Conservation (phyloP, 768 basidiomycete genomes). For the Suillus lakei region DNA sequence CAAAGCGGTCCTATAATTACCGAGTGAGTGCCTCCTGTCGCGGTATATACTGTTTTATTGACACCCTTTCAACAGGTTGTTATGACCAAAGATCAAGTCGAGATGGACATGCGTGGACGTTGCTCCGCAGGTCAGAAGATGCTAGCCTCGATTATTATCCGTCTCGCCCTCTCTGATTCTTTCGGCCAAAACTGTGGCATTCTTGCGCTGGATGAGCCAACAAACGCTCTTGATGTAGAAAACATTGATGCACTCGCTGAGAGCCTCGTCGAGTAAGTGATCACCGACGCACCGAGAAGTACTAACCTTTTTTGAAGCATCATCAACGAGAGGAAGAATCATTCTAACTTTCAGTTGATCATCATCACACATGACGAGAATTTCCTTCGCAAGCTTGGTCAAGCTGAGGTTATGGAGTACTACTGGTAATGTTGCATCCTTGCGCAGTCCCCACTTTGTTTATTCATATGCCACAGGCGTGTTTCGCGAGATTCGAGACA, state of each 20-base stretch:
- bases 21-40: conserved; percentile 55
- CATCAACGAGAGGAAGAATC: conserved; percentile 88
- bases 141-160: conserved; percentile 96
- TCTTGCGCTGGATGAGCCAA: conserved; percentile 96
- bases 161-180: conserved; percentile 94
- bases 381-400: conserved; percentile 89
- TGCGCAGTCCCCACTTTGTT: neutral
- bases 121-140: conserved; percentile 99
- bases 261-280: conserved; percentile 86
- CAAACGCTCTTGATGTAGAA: conserved; percentile 94
- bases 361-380: conserved; percentile 98
- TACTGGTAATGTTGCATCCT: conserved; percentile 69
- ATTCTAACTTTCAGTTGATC: conserved; percentile 94
- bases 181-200: conserved; percentile 99
- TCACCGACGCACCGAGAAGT: conserved; percentile 5
- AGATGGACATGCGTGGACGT: conserved; percentile 99
- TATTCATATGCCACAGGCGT: conserved; percentile 57
- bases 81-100: conserved; percentile 98
- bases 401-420: conserved; percentile 91
- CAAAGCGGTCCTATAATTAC: conserved; percentile 96
- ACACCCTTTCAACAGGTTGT: conserved; percentile 68
- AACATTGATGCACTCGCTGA: conserved; percentile 94
- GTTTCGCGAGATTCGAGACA: conserved; percentile 73
- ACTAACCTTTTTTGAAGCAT: conserved; percentile 57
- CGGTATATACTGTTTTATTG: conserved; percentile 14